These are phyloP conservation scores for Rhododendron henanense DNA, from an alignment of 148 eudicot species.

Conservation along the genomic window DNA sequence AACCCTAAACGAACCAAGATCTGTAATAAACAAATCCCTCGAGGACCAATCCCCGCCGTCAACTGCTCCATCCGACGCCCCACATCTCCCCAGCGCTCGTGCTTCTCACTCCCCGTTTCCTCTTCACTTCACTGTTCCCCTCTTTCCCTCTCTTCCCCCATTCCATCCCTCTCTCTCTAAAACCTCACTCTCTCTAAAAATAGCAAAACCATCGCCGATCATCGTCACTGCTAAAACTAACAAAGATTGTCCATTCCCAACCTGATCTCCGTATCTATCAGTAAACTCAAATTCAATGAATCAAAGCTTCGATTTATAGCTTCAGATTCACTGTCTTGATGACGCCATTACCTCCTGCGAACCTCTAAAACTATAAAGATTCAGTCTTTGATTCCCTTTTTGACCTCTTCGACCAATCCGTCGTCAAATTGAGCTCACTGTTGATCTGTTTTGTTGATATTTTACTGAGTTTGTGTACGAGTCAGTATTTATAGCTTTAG, in stretches of 20 bases:
- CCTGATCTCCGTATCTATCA: not conserved
- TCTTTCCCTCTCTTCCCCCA: not conserved
- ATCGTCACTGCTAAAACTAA: not conserved
- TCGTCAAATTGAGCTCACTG: not conserved
- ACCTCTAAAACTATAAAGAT: constrained; percentile 3
- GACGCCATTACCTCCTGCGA: constrained; percentile 8
- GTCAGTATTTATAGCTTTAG: not conserved
- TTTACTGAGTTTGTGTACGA: not conserved
- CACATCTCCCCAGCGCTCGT: constrained; percentile 11
- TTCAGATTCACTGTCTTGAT: constrained; percentile 4
- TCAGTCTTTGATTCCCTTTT: constrained; percentile 9
- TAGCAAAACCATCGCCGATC: constrained; percentile 4
- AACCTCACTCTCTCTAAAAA: not conserved
- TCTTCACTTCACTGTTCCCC: not conserved
- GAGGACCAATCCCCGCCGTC: constrained; percentile 18
- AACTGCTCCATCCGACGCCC: constrained; percentile 15
- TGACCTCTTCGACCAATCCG: constrained; percentile 9
- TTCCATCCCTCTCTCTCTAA: not conserved
- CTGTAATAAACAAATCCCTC: constrained; percentile 15
- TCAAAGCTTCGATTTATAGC: not conserved
- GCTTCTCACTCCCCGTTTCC: constrained; percentile 13
- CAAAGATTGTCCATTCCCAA: not conserved
- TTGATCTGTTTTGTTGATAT: not conserved
- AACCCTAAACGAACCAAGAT: constrained; percentile 16
- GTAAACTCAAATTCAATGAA: constrained; percentile 1